A percentile compares a stretch with the other conserved stretches of the same genome.
phyloP scores from a whole-genome alignment of 495 filamentous ascomycete genomes.

The Letharia columbiana region DNA sequence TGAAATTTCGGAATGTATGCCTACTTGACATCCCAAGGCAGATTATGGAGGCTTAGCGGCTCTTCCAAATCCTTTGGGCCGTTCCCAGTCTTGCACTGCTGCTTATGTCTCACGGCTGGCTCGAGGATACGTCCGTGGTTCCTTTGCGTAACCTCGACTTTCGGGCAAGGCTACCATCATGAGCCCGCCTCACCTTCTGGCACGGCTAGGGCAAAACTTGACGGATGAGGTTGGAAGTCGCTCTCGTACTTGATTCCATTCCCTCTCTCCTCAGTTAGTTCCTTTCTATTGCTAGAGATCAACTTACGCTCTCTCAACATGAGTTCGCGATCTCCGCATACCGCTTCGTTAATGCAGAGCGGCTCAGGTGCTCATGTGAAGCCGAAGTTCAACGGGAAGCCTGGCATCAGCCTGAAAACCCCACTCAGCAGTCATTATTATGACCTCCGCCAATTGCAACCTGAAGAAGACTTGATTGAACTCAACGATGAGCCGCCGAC shows the following conservation, averaged over 20 bases:
- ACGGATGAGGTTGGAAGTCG: no score
- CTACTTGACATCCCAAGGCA: no score
- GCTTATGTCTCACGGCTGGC: no score
- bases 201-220: no score
- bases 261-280: neutral
- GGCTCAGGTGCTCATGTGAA: neutral
- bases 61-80: no score
- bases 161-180: neutral
- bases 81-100: no score
- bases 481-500: conserved; percentile 2
- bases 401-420: neutral
- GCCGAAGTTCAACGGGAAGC: neutral
- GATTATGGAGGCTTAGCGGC: no score
- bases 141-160: neutral
- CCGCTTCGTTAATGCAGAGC: neutral
- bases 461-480: conserved; percentile 8
- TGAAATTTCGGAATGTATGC: no score
- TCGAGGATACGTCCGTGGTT: no score
- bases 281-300: neutral
- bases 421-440: conserved; percentile 1
- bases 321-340: neutral
- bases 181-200: neutral
- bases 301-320: neutral
- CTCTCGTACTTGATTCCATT: neutral
- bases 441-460: conserved; percentile 5